Percentiles rank a stretch among this genome's conserved stretches.
phyloP scores from a whole-genome alignment of 495 filamentous ascomycete genomes.

The Penicillium roqueforti region DNA sequence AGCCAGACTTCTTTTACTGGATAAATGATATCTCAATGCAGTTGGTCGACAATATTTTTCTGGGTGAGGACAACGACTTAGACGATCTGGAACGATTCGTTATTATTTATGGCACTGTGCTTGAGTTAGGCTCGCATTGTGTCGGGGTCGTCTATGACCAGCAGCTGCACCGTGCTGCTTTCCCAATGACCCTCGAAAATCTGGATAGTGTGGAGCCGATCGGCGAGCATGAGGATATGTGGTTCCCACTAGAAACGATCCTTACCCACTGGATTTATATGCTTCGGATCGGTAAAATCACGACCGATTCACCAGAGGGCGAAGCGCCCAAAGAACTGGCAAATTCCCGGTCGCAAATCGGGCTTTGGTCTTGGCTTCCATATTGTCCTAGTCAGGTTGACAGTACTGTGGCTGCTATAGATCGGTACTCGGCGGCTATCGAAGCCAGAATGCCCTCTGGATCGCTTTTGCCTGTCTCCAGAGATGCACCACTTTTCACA shows the following conservation, averaged over 20 bases:
- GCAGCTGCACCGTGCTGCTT: not conserved
- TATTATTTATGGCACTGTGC: not conserved
- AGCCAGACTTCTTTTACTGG: not conserved
- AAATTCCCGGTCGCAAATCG: not conserved
- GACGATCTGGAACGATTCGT: not conserved
- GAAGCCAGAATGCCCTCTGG: not conserved
- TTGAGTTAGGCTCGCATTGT: not conserved
- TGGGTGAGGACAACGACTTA: not conserved
- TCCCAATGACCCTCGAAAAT: not conserved
- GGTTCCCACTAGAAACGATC: not conserved
- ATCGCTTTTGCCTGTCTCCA: not conserved
- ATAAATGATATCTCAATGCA: not conserved
- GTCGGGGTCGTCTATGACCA: not conserved
- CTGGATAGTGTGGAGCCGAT: not conserved
- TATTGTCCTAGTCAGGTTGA: not conserved
- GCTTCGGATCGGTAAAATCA: not conserved
- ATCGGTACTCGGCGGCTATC: not conserved
- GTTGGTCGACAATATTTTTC: not conserved
- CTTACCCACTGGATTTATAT: not conserved
- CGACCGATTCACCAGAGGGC: not conserved
- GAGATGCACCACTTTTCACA: not conserved
- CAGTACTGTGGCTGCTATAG: not conserved
- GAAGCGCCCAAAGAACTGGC: not conserved
- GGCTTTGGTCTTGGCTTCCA: not conserved
- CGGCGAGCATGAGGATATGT: not conserved